These are phyloP conservation scores for Calonectria fujianensis DNA, from an alignment of 2,329 filamentous ascomycete species.

Conservation along the genomic window DNA sequence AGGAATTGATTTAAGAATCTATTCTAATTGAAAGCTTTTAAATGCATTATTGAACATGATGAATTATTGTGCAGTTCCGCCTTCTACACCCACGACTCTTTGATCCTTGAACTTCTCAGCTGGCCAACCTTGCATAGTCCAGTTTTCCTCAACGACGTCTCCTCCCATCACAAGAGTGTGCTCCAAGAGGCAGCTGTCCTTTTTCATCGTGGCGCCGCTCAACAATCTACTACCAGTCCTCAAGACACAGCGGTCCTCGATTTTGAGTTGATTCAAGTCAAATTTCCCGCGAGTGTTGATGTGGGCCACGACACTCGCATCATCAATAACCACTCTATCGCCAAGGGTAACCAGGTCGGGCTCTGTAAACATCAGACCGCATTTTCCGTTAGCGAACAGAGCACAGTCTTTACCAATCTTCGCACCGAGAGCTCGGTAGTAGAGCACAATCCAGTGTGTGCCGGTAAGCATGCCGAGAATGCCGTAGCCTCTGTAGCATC, in stretches of 20 bases:
- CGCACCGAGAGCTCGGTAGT: constrained; percentile 73
- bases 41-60: background rate
- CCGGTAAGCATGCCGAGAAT: constrained; percentile 72
- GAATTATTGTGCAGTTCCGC: background rate
- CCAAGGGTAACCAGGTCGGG: constrained; percentile 73
- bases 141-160: constrained; percentile 70
- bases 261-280: constrained; percentile 70
- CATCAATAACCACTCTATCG: constrained; percentile 72
- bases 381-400: constrained; percentile 71
- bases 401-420: constrained; percentile 73
- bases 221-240: constrained; percentile 71
- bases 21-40: background rate
- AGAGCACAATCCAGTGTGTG: constrained; percentile 70
- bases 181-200: constrained; percentile 72
- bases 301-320: constrained; percentile 73
- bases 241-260: constrained; percentile 72
- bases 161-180: constrained; percentile 75
- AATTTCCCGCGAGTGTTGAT: constrained; percentile 75
- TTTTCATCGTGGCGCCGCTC: constrained; percentile 71
- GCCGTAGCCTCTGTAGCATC: constrained; percentile 70
- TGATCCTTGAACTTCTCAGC: constrained; percentile 48
- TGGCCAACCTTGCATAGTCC: constrained; percentile 74
- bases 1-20: background rate
- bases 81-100: background rate
- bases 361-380: constrained; percentile 74